A percentile compares a stretch with the other conserved stretches of the same genome.
Evolutionary conservation across 441 rosid genomes (phyloP).

Genomic region (Corymbia calophylla): DNA sequence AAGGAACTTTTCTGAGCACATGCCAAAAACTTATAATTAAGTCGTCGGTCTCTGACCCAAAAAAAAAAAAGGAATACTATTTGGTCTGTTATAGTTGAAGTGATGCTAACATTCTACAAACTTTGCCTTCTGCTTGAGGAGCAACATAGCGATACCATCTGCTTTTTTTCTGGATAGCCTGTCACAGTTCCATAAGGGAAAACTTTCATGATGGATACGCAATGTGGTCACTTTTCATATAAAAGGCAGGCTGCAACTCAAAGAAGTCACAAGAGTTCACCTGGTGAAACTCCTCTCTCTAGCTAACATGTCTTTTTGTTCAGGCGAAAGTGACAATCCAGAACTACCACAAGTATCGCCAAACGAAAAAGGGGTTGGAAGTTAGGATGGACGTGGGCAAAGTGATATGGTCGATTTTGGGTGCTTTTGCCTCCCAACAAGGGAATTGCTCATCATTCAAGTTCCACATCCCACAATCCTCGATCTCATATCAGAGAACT

Average conservation of each 20-base stretch:
- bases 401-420: constrained; percentile 35
- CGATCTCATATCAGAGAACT: constrained; percentile 29
- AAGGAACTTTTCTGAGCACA: not conserved
- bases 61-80: not conserved
- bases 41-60: not conserved
- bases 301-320: not conserved
- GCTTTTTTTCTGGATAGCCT: not conserved
- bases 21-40: not conserved
- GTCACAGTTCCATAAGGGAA: not conserved
- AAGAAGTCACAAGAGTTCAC: not conserved
- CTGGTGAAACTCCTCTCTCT: not conserved
- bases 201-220: not conserved
- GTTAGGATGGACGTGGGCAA: constrained; percentile 54
- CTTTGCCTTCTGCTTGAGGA: not conserved
- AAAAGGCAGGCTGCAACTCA: not conserved
- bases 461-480: constrained; percentile 27
- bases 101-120: not conserved
- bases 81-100: not conserved
- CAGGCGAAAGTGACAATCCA: constrained; percentile 46
- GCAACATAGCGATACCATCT: not conserved
- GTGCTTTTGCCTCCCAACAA: constrained; percentile 43
- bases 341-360: constrained; percentile 39
- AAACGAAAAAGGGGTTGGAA: constrained; percentile 44
- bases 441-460: constrained; percentile 35
- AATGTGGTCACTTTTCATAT: not conserved